Evolutionary conservation across 148 eudicot genomes (phyloP).

Genomic region (Dianthus caryophyllus): DNA sequence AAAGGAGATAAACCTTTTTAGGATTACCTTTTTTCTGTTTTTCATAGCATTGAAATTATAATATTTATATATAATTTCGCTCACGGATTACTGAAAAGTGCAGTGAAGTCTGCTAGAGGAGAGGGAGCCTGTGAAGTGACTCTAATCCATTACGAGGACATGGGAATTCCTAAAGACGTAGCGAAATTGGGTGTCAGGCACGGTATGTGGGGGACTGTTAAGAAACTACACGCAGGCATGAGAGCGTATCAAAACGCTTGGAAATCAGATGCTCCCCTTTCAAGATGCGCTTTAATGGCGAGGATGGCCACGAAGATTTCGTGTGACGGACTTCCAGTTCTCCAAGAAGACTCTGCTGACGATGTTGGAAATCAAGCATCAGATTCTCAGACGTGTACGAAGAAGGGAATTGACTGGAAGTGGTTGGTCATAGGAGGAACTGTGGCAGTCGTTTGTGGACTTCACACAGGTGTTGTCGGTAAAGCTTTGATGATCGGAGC

Average conservation of each 20-base stretch:
- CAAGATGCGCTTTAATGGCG: constrained; percentile 70
- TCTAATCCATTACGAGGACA: constrained; percentile 85
- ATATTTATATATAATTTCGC: not conserved
- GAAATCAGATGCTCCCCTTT: constrained; percentile 46
- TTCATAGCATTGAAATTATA: not conserved
- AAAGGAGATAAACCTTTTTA: not conserved
- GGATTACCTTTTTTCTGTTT: too few species aligned
- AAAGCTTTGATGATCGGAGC: constrained; percentile 76
- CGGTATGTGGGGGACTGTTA: constrained; percentile 99
- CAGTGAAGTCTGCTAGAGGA: constrained; percentile 79
- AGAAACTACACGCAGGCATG: constrained; percentile 82
- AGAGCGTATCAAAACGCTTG: constrained; percentile 70
- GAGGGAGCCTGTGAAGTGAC: constrained; percentile 91
- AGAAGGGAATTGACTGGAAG: constrained; percentile 64
- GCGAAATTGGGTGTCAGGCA: constrained; percentile 89
- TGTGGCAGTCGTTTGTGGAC: constrained; percentile 74
- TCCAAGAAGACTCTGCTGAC: constrained; percentile 27
- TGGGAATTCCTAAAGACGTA: constrained; percentile 95
- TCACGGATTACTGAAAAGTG: constrained; percentile 11
- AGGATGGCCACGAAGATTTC: constrained; percentile 59
- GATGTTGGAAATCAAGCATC: constrained; percentile 28
- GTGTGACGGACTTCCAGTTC: constrained; percentile 24
- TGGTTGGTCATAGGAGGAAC: constrained; percentile 76
- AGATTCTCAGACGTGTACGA: constrained; percentile 14
- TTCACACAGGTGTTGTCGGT: constrained; percentile 66